Evolutionary conservation across 108 stramenopile genomes (phyloP).

Genomic region (Hondaea fermentalgiana): DNA sequence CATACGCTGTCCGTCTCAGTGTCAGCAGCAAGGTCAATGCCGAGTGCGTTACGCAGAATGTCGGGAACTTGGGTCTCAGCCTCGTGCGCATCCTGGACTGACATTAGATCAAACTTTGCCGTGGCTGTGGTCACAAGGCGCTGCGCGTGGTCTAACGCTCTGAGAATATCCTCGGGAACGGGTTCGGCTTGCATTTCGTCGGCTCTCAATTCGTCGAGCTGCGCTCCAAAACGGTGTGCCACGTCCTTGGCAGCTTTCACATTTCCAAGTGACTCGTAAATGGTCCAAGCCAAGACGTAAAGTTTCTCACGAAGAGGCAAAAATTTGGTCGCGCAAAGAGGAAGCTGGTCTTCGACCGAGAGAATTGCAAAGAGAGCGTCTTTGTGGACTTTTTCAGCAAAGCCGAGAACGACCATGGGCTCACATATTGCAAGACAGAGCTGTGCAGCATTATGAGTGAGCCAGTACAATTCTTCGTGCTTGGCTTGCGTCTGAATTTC

Average conservation of each 20-base stretch:
- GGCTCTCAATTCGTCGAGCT: not conserved
- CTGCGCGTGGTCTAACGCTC: not conserved
- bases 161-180: not conserved
- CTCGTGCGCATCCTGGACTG: too few species aligned
- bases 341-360: not conserved
- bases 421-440: not conserved
- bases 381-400: not conserved
- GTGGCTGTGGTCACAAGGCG: not conserved
- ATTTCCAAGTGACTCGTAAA: not conserved
- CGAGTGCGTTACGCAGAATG: too few species aligned
- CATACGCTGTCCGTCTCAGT: too few species aligned
- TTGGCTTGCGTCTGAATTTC: not conserved
- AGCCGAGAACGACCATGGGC: not conserved
- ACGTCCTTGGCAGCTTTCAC: not conserved
- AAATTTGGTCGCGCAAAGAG: not conserved
- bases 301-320: not conserved
- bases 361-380: not conserved
- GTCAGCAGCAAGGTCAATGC: too few species aligned
- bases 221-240: not conserved
- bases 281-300: not conserved
- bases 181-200: not conserved
- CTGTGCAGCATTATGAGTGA: not conserved
- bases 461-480: not conserved
- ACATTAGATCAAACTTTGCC: not conserved
- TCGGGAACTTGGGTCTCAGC: too few species aligned